Conservation (phyloP, 805 yeast genomes). For the Scheffersomyces stipitis region DNA sequence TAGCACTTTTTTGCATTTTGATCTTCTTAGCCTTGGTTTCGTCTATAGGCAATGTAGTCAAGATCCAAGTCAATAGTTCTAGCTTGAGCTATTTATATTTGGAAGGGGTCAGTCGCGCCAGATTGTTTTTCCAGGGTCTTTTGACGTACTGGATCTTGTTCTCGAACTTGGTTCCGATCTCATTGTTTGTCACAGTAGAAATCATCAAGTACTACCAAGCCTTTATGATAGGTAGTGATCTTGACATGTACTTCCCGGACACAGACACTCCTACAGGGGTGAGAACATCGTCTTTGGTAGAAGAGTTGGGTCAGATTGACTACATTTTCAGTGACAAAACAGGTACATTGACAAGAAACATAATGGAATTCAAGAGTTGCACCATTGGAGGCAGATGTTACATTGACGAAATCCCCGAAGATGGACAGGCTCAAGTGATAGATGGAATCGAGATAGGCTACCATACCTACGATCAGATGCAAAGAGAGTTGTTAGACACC, state of each 20-base stretch:
- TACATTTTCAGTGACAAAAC: constrained; percentile 96
- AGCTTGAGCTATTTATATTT: constrained; percentile 64
- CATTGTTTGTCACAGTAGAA: constrained; percentile 94
- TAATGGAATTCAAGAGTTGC: constrained; percentile 95
- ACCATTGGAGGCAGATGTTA: constrained; percentile 91
- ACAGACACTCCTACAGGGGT: constrained; percentile 95
- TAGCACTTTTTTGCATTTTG: constrained; percentile 81
- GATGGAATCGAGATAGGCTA: constrained; percentile 85
- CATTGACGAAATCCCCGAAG: constrained; percentile 88
- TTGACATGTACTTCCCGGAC: constrained; percentile 86
- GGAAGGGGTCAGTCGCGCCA: constrained; percentile 65
- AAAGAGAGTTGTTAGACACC: constrained; percentile 43
- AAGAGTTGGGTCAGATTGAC: constrained; percentile 95
- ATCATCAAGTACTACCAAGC: constrained; percentile 95
- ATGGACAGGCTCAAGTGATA: constrained; percentile 61
- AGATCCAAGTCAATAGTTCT: constrained; percentile 51
- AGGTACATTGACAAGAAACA: constrained; percentile 92
- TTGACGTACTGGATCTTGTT: constrained; percentile 95
- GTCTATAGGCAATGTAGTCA: constrained; percentile 83
- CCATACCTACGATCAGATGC: constrained; percentile 66
- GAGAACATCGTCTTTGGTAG: constrained; percentile 92
- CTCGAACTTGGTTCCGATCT: constrained; percentile 96
- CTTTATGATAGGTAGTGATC: constrained; percentile 85
- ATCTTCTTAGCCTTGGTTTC: constrained; percentile 76
- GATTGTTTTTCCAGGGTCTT: constrained; percentile 79